Evolutionary conservation across 2,329 filamentous ascomycete species (phyloP).

Genomic region (Fusarium buharicum): DNA sequence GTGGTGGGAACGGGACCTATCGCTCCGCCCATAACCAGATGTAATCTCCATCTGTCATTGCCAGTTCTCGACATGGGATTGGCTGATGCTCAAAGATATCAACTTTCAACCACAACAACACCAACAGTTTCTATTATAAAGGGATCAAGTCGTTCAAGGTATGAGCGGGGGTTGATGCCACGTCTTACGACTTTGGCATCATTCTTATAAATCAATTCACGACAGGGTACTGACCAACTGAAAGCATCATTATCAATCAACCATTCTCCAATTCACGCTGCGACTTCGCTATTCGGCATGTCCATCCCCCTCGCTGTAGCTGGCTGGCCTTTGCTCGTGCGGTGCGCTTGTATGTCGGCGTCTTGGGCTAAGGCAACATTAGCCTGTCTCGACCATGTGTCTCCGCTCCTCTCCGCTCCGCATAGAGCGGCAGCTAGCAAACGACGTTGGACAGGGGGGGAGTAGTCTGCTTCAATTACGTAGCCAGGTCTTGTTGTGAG

Average conservation of each 20-base stretch:
- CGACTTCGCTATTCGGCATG: constrained; percentile 22
- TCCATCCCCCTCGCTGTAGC: neutral
- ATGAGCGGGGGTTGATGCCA: constrained; percentile 17
- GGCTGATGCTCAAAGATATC: constrained; percentile 40
- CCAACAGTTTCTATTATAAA: constrained; percentile 10
- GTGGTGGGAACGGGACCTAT: constrained; percentile 33
- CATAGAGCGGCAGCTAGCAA: constrained; percentile 36
- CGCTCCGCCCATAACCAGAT: constrained; percentile 19
- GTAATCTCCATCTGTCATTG: constrained; percentile 45
- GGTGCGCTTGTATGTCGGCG: constrained; percentile 29
- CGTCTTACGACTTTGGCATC: constrained; percentile 17
- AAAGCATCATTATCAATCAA: constrained; percentile 16
- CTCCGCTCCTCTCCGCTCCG: constrained; percentile 35
- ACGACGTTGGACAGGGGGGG: constrained; percentile 16
- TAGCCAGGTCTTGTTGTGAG: no score
- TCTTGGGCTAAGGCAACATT: constrained; percentile 16
- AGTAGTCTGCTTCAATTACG: constrained; percentile 28
- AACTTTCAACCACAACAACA: constrained; percentile 24
- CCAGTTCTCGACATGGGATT: constrained; percentile 27
- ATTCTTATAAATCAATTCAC: constrained; percentile 1
- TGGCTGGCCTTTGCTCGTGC: constrained; percentile 3
- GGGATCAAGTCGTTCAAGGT: neutral
- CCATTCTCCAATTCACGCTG: neutral
- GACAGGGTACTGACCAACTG: no score
- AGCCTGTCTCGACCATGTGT: constrained; percentile 35